These are phyloP conservation scores for Beauveria medogensis DNA, from an alignment of 2,329 filamentous ascomycete species.

Conservation along the genomic window DNA sequence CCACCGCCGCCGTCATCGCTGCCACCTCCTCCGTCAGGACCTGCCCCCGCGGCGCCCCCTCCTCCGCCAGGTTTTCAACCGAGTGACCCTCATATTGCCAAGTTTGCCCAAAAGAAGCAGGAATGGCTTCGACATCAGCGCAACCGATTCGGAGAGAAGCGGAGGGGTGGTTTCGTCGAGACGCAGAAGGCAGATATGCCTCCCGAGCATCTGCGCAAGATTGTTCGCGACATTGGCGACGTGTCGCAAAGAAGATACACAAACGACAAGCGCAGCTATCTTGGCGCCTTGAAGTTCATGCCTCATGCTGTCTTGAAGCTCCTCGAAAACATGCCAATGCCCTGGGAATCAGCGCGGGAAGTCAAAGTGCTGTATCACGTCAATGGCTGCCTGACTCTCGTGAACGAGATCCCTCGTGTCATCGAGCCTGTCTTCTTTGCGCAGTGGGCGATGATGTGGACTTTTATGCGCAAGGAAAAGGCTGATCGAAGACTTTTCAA, in stretches of 20 bases:
- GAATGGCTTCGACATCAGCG: conserved; percentile 92
- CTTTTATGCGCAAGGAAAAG: conserved; percentile 96
- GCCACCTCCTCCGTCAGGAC: conserved; percentile 47
- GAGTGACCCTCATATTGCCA: conserved; percentile 76
- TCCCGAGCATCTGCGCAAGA: conserved; percentile 95
- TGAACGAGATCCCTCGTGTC: conserved; percentile 93
- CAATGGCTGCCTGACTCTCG: conserved; percentile 91
- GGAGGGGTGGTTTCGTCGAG: conserved; percentile 92
- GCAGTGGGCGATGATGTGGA: conserved; percentile 99
- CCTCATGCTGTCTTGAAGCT: conserved; percentile 96
- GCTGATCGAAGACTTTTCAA: conserved; percentile 94
- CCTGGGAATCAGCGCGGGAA: conserved; percentile 92
- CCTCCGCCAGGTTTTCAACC: conserved; percentile 79
- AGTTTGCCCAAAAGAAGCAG: conserved; percentile 98
- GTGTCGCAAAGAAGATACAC: conserved; percentile 99
- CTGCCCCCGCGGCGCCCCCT: conserved; percentile 62
- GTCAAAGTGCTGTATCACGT: conserved; percentile 98
- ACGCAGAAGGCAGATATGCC: conserved; percentile 99
- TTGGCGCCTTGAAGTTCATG: conserved; percentile 98
- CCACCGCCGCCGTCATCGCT: conserved; percentile 46
- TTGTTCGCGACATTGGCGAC: conserved; percentile 96
- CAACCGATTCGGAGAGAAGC: conserved; percentile 92
- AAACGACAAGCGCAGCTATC: conserved; percentile 94
- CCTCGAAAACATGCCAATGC: conserved; percentile 99
- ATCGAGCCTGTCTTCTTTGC: conserved; percentile 97